phyloP scores from a whole-genome alignment of 2,329 filamentous ascomycete species.

The Cladosporium sp. region DNA sequence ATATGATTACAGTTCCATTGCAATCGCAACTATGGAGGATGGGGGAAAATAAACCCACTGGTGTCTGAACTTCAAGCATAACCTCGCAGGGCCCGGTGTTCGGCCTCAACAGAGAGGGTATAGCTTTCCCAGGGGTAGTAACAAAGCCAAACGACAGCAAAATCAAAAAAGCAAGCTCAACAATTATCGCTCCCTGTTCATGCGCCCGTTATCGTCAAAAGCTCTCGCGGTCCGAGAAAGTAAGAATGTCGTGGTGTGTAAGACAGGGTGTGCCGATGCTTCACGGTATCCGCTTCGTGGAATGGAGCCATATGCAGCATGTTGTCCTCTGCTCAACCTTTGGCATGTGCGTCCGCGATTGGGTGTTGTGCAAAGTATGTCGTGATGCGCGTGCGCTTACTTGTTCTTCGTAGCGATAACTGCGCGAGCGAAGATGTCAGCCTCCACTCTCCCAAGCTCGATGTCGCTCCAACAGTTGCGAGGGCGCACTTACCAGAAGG shows the following conservation, averaged over 20 bases:
- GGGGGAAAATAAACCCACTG: constrained; percentile 15
- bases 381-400: constrained; percentile 5
- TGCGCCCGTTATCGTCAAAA: constrained; percentile 19
- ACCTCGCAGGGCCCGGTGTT: constrained; percentile 1
- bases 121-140: constrained; percentile 6
- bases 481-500: constrained; percentile 66
- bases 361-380: constrained; percentile 5
- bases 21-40: constrained; percentile 15
- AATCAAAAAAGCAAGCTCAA: constrained; percentile 12
- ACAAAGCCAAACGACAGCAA: constrained; percentile 4
- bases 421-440: background rate
- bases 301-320: background rate
- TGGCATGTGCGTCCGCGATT: constrained; percentile 3
- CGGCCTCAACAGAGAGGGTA: background rate
- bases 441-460: background rate
- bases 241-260: background rate
- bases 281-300: background rate
- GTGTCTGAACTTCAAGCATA: constrained; percentile 10
- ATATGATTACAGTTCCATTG: constrained; percentile 11
- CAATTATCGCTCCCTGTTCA: constrained; percentile 19
- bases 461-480: background rate
- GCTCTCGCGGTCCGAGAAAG: constrained; percentile 4
- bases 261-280: background rate
- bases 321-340: background rate
- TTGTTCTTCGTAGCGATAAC: constrained; percentile 22